Conservation (phyloP, 2,329 filamentous ascomycete genomes). For the Corniculantispora saksenae region DNA sequence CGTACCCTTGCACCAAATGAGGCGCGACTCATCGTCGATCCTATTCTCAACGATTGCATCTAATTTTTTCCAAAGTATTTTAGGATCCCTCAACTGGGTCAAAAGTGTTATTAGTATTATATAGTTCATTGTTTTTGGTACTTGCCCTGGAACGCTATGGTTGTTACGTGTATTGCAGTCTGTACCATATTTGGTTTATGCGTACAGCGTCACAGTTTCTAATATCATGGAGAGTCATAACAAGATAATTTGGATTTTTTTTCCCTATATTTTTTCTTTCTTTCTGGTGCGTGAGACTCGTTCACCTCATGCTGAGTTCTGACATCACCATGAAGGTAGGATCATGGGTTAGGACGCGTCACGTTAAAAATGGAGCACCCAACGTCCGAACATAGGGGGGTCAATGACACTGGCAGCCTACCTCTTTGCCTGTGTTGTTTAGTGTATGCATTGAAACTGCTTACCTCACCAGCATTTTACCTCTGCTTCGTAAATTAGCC, state of each 20-base stretch:
- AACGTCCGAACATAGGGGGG: not conserved
- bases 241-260: not conserved
- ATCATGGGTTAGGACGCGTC: not conserved
- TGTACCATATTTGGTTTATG: not conserved
- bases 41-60: slow-evolving; percentile 2
- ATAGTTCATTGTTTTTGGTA: not conserved
- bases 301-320: not conserved
- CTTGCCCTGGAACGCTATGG: not conserved
- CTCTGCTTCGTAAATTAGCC: not conserved
- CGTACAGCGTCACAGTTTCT: not conserved
- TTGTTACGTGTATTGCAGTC: not conserved
- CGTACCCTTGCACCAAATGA: not conserved
- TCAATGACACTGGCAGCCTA: not conserved
- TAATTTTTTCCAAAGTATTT: not conserved
- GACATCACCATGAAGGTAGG: not conserved
- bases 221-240: not conserved
- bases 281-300: too few relatives aligned
- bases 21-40: not conserved
- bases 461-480: slow-evolving; percentile 13
- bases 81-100: slow-evolving; percentile 8
- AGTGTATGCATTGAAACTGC: not conserved
- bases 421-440: not conserved
- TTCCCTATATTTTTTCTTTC: too few relatives aligned
- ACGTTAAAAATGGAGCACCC: slow-evolving; percentile 19
- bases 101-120: not conserved